phyloP scores from a whole-genome alignment of 345 rosid species.

The Euclidium syriacum region DNA sequence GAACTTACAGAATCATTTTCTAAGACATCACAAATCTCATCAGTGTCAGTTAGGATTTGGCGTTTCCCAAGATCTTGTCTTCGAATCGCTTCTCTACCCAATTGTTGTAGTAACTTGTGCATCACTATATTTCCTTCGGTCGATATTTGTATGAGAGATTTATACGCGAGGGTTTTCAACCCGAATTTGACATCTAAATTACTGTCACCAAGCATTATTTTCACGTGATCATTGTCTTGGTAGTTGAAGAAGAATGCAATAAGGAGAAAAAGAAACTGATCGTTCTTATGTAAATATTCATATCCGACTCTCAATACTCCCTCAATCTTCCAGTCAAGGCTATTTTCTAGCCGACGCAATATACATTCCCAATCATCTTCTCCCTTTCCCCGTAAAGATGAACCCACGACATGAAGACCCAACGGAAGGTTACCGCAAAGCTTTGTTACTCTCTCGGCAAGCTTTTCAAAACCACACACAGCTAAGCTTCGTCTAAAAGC shows the following conservation, averaged over 20 bases:
- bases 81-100: constrained; percentile 12
- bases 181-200: not conserved
- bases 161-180: not conserved
- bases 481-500: not conserved
- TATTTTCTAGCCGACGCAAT: not conserved
- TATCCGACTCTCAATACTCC: constrained; percentile 17
- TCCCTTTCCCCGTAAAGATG: not conserved
- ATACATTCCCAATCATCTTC: not conserved
- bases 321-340: not conserved
- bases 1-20: not conserved
- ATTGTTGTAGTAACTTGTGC: constrained; percentile 28
- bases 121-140: not conserved
- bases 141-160: constrained; percentile 9
- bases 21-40: constrained; percentile 4
- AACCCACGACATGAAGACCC: constrained; percentile 1
- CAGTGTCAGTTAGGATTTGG: constrained; percentile 1
- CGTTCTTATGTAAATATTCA: constrained; percentile 14
- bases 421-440: not conserved
- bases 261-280: constrained; percentile 21
- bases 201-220: not conserved
- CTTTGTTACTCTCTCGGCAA: not conserved
- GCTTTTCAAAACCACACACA: not conserved
- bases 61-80: constrained; percentile 6
- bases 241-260: constrained; percentile 29
- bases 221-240: not conserved